These are phyloP conservation scores for Nicotiana undulata DNA, from an alignment of 257 asterid genomes.

Conservation along the genomic window DNA sequence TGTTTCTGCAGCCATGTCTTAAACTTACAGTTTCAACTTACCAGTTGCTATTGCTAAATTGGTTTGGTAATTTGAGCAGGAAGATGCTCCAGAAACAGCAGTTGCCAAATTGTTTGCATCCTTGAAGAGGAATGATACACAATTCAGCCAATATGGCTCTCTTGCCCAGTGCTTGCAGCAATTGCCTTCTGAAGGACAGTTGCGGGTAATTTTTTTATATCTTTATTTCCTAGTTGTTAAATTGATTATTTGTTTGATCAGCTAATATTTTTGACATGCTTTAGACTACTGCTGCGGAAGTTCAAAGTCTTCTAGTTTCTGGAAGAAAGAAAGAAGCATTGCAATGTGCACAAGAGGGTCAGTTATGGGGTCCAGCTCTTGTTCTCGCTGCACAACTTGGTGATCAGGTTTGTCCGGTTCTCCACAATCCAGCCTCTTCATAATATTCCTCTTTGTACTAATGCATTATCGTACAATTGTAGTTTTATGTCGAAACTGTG, in stretches of 20 bases:
- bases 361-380: conserved; percentile 97
- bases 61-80: conserved; percentile 32
- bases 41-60: conserved; percentile 9
- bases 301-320: conserved; percentile 81
- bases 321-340: conserved; percentile 93
- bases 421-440: conserved; percentile 1
- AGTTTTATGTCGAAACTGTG: conserved; percentile 85
- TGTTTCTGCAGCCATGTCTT: background rate
- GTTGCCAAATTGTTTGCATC: conserved; percentile 81
- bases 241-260: background rate
- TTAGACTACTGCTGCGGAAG: conserved; percentile 78
- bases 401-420: conserved; percentile 44
- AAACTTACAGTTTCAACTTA: background rate
- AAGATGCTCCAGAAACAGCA: conserved; percentile 84
- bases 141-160: conserved; percentile 49
- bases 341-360: conserved; percentile 89
- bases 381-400: conserved; percentile 96
- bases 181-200: conserved; percentile 78
- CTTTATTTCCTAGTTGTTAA: background rate
- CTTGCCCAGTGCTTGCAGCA: conserved; percentile 67
- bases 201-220: conserved; percentile 48
- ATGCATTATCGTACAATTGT: conserved; percentile 13
- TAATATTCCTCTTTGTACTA: background rate
- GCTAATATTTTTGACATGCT: conserved; percentile 1
- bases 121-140: conserved; percentile 46